Conservation (phyloP, 2,329 filamentous ascomycete genomes). For the Allantophomopsis cytisporea region DNA sequence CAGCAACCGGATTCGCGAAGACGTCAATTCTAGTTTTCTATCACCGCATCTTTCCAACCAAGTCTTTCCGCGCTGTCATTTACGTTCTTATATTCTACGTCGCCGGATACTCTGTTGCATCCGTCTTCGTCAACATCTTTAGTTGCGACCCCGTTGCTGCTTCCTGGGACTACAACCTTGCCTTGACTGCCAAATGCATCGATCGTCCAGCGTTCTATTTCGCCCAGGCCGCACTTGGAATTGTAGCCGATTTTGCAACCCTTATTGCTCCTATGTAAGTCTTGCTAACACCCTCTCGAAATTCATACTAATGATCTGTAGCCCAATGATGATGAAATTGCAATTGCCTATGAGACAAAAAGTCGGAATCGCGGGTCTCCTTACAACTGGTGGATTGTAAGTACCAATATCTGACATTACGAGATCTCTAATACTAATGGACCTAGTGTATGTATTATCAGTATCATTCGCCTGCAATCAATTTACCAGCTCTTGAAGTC, state of each 20-base stretch:
- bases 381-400: no score
- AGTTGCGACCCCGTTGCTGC: conserved; percentile 13
- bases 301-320: no score
- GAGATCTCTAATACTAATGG: conserved; percentile 12
- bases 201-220: conserved; percentile 15
- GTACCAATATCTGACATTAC: no score
- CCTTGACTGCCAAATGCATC: conserved; percentile 12
- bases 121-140: conserved; percentile 13
- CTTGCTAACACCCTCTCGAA: no score
- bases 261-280: conserved; percentile 20
- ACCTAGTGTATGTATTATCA: conserved; percentile 15
- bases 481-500: conserved; percentile 5
- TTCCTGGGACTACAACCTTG: conserved; percentile 12
- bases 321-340: conserved; percentile 27
- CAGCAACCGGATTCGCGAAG: conserved; percentile 12
- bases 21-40: conserved; percentile 15
- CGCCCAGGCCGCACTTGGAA: conserved; percentile 13
- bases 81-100: conserved; percentile 12
- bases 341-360: conserved; percentile 27
- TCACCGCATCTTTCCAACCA: conserved; percentile 13
- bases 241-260: conserved; percentile 13
- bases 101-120: conserved; percentile 11
- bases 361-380: conserved; percentile 18
- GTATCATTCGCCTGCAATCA: conserved; percentile 10
- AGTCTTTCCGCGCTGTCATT: conserved; percentile 8